Evolutionary conservation across 306 rosid genomes (phyloP).

Genomic region (Casuarina cunninghamiana): DNA sequence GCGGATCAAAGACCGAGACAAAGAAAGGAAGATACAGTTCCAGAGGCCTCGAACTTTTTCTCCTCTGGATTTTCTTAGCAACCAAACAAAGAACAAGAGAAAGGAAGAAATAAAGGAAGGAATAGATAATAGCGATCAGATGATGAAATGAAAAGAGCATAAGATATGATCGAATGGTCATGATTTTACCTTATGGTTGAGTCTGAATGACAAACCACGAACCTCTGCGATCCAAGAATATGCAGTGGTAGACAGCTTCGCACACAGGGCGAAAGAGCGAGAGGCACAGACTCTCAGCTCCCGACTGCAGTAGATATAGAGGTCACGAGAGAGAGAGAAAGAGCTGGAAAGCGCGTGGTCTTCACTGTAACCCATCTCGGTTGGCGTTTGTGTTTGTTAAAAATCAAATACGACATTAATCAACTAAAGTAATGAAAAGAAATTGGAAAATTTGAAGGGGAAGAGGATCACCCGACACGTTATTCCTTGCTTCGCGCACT

Average conservation of each 20-base stretch:
- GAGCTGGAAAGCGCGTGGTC: too few species aligned
- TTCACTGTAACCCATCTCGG: too few species aligned
- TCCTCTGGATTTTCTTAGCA: not conserved
- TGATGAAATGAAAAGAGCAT: not conserved
- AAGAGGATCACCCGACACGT: too few species aligned
- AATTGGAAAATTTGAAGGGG: too few species aligned
- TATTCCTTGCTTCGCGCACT: too few species aligned
- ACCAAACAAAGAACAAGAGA: constrained; percentile 8
- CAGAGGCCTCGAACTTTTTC: not conserved
- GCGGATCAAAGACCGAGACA: not conserved
- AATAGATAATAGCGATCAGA: not conserved
- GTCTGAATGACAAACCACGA: not conserved
- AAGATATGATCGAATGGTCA: not conserved
- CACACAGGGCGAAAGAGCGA: too few species aligned
- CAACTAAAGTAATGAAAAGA: too few species aligned
- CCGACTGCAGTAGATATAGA: too few species aligned
- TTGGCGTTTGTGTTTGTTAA: too few species aligned
- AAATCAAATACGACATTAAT: too few species aligned
- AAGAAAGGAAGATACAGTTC: not conserved
- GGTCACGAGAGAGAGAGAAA: too few species aligned
- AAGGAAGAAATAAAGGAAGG: not conserved
- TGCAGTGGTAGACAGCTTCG: not conserved
- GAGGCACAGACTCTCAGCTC: too few species aligned
- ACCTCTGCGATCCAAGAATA: constrained; percentile 7
- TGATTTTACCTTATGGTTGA: constrained; percentile 16